Evolutionary conservation across 2,329 filamentous ascomycete genomes (phyloP).

Genomic region (Dactylellina haptotyla): DNA sequence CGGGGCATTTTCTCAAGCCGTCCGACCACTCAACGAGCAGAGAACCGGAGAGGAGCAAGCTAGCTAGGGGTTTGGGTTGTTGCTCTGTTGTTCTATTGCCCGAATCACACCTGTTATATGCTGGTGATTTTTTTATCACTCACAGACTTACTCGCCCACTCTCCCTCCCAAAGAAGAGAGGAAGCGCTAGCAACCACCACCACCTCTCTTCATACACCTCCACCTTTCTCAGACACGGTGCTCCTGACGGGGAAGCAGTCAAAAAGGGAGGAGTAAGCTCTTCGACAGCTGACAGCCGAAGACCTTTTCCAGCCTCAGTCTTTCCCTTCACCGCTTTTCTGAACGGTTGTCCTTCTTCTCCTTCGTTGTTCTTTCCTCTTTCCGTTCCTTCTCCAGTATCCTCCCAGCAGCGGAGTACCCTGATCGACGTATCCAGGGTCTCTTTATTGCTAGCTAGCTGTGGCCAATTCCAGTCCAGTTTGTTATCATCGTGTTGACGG

Average conservation of each 20-base stretch:
- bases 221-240: conserved; percentile 52
- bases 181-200: conserved; percentile 46
- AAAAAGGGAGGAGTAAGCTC: conserved; percentile 51
- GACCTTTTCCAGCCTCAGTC: conserved; percentile 30
- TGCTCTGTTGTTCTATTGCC: conserved; percentile 47
- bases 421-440: conserved; percentile 49
- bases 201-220: conserved; percentile 42
- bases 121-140: conserved; percentile 51
- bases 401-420: conserved; percentile 22
- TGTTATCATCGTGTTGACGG: conserved; percentile 45
- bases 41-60: conserved; percentile 28
- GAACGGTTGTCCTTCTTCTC: conserved; percentile 16
- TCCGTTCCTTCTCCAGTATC: not conserved
- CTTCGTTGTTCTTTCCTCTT: conserved; percentile 1
- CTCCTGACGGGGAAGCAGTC: conserved; percentile 43
- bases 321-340: conserved; percentile 15
- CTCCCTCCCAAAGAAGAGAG: not conserved
- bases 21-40: conserved; percentile 39
- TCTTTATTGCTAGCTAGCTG: conserved; percentile 22
- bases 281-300: conserved; percentile 53
- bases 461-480: conserved; percentile 47
- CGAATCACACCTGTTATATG: conserved; percentile 16
- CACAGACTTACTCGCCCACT: conserved; percentile 17
- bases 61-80: conserved; percentile 26
- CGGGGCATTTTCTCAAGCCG: conserved; percentile 40